These are phyloP conservation scores for Casuarina glauca DNA, from an alignment of 306 rosid species.

Conservation along the genomic window DNA sequence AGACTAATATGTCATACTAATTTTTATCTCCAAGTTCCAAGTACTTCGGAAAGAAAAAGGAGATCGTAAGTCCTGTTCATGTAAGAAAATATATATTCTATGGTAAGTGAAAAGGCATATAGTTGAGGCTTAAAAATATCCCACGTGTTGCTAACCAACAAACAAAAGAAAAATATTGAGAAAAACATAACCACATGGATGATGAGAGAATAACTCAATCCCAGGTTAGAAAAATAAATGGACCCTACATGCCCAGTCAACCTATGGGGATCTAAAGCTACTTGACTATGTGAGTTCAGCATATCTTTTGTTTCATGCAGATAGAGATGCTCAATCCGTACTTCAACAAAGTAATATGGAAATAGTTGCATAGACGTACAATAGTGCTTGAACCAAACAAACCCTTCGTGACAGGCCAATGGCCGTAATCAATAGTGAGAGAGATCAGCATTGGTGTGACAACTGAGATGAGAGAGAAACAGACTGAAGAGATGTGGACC, in stretches of 20 bases:
- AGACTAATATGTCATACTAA: neutral
- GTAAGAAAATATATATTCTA: neutral
- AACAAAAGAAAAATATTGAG: no score
- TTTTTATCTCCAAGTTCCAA: no score
- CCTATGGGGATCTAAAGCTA: neutral
- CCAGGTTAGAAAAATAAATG: neutral
- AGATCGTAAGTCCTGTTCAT: no score
- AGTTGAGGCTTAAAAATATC: neutral
- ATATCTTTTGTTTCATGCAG: neutral
- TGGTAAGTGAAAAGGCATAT: neutral
- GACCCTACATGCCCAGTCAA: neutral
- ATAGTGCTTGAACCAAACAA: neutral
- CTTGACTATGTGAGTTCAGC: neutral
- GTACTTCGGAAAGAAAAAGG: no score
- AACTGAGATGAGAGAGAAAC: neutral
- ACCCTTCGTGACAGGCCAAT: neutral
- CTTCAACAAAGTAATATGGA: neutral
- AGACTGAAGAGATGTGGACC: neutral
- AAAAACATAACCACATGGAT: no score
- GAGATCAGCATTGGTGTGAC: neutral
- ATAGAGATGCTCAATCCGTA: neutral
- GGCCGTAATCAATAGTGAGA: neutral
- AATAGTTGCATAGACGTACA: neutral
- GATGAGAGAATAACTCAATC: no score
- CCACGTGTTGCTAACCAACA: no score